Base-by-base conservation (phyloP, 179 eudicot species). In the Beta corolliflora region DNA sequence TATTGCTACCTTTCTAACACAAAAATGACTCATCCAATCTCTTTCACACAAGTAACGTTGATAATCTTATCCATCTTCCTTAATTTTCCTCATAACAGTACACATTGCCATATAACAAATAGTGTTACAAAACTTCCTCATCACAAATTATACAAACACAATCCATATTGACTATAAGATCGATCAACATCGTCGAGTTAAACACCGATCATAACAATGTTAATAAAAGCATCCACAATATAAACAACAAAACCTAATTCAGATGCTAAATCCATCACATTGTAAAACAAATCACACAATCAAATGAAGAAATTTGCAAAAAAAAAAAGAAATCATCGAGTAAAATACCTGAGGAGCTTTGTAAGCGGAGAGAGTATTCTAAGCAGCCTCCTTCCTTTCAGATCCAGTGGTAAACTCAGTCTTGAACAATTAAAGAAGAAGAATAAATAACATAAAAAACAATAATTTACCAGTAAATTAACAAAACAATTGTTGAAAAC, bases 341-440 rank as follows among this genome's bases (percentile, higher is more conserved):
- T 7, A 0, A 18, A 15, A 31, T 18, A 89, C 93, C 91, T 91
- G 91, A 86, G 93, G 89, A 31, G 91, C 46, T 69, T 91, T 89
- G 81, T 89, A 91, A 19, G 93, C 90, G 12, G 86, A 77, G 16
- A 89, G 88, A 23, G 91, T 88, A 36, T 68, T 87, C 86, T 90
- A 91, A 14, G 92, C 91, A 16, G 91, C 91, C 21, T 89, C 90
- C 71, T 91, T 89, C 15, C 93, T 58, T 14, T 91, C 91, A 68
- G 86, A 71, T 67, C 89, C 93, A 36, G 87, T 88, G 84, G 83
- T 89, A 59, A 90, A 90, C 87, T 90, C 93, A 5, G 93, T 91
- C 81, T 0, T 25, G 29, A 25, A 25, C 29, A 25, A 25, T 25
- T 25, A 25, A 25, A 25, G 29, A 25, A 25, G 29, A 25, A 25